phyloP scores from a whole-genome alignment of 1,284 basidiomycete genomes.

The Cryptococcus sp. region DNA sequence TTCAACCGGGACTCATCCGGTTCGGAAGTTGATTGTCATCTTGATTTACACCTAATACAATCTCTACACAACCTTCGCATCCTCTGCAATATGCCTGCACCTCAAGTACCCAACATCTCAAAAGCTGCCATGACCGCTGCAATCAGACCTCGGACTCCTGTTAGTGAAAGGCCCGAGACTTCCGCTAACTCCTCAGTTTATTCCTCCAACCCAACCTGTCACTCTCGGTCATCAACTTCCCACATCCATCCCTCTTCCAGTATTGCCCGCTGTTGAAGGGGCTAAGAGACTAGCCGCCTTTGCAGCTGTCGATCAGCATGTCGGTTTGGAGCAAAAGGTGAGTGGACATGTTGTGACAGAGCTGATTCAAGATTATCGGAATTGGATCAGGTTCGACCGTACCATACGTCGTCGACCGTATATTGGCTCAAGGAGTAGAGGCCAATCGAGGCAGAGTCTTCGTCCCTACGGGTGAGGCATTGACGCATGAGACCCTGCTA shows the following conservation, averaged over 20 bases:
- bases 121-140: too few relatives aligned
- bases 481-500: not conserved
- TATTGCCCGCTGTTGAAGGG: conserved; percentile 55
- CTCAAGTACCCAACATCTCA: too few relatives aligned
- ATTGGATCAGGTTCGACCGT: conserved; percentile 95
- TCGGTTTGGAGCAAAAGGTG: conserved; percentile 77
- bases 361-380: conserved; percentile 65
- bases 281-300: conserved; percentile 90
- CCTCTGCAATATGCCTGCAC: too few relatives aligned
- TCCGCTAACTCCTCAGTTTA: conserved; percentile 10
- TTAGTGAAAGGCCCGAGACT: not conserved
- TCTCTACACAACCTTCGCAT: too few relatives aligned
- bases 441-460: conserved; percentile 78
- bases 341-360: conserved; percentile 29
- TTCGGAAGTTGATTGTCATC: too few relatives aligned
- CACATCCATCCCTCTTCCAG: conserved; percentile 28
- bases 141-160: too few relatives aligned
- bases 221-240: conserved; percentile 26
- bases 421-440: conserved; percentile 73
- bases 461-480: conserved; percentile 70
- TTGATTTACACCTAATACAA: too few relatives aligned
- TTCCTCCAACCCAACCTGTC: conserved; percentile 27
- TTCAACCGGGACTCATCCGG: too few relatives aligned
- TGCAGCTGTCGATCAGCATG: conserved; percentile 88
- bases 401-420: conserved; percentile 93